Evolutionary conservation across 371 early-diverging fungal genomes (phyloP), one percentile per base, ranked within the genome.

Genomic region (Rhizomucor pusillus): DNA sequence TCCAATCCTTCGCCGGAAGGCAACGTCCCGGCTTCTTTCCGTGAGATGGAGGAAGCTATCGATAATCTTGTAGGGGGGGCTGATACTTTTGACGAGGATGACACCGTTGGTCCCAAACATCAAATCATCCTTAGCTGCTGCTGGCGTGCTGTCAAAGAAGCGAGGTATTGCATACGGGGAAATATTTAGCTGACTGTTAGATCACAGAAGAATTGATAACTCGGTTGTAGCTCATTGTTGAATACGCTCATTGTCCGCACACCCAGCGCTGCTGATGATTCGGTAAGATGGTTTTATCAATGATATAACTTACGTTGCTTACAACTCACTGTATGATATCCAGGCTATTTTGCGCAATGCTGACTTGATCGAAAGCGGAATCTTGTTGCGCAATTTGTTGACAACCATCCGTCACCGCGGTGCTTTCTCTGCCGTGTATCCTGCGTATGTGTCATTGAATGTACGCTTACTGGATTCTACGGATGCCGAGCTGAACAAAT

Each of bases 71-170:
- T 80, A 35, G 78, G 48, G 35, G 69, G 60, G 23, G 62, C 56
- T 13, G 65, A 53, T 3, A 60, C 35, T 16, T 29, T 29, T 29
- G 78, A 66, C n/a, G 76, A 59, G 10, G 57, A 48, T n/a, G 34
- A 22, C 10, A 19, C 35, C n/a, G 18, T 45, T n/a, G 57, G 57
- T 18, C 88, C 88, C 7, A 87, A 86, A 37, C 89, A 86, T 56
- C 97, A 96, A 64, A 79, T 92, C 18, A 87, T 95, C 37, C 64
- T 95, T 50, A 91, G 90, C 55, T 91, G 87, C 60, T 94, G 95
- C 66, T 97, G 95, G 90, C 81, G 95, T 52, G 92, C 92, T 12
- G 83, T 96, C 50, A 95, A 94, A 63, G 93, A 93, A 62, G 90
- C 92, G 11, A 82, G 86, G 66, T 76, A 52, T 19, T 16, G 16